Evolutionary conservation across 2,329 filamentous ascomycete genomes (phyloP), one percentile per base, ranked within the genome.

Genomic region (Stagonosporopsis tanaceti): DNA sequence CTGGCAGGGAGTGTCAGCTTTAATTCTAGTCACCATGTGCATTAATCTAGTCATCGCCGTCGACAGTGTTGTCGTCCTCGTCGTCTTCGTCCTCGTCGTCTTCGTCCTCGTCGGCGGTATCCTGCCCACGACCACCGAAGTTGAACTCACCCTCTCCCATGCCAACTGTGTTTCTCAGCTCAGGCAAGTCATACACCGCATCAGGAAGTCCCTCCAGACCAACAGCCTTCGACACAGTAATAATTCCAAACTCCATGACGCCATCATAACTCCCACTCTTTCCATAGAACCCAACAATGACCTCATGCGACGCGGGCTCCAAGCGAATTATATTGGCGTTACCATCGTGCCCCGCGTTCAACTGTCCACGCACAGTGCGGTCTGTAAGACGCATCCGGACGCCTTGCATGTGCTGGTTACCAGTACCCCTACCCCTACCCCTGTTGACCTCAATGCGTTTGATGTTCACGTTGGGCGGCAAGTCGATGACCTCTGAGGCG

Each of bases 221-320:
- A 14, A 78, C 66, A 34, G 68, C 70, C 51, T 68, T 76, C 0
- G 79, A 77, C 4, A 76, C 79, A 1, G 78, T 83, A 20, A 84
- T 73, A 47, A 83, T 82, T 5, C 81, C 81, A 67, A 83, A 83
- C 59, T 82, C 77, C 37, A 64, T 40, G 1, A 68, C 55, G 4
- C 61, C 61, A 45, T 39, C 50, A 60, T 73, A 35, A 25, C 34
- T 32, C 8, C 50, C 62, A 53, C 76, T 81, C 46, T 63, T 67
- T 2, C 81, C 81, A 55, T 71, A 82, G 60, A 83, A 83, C 0
- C 81, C 81, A 8, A 84, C 71, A 41, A 83, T 78, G 12, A 71
- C 71, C 47, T 83, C 76, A 25, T 73, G 69, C 0, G 57, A 39
- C 1, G 58, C 67, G 1, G 77, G 72, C 48, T 73, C 72, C 63